phyloP scores from a whole-genome alignment of 2,329 filamentous ascomycete genomes.

The Sporothrix humicola region DNA sequence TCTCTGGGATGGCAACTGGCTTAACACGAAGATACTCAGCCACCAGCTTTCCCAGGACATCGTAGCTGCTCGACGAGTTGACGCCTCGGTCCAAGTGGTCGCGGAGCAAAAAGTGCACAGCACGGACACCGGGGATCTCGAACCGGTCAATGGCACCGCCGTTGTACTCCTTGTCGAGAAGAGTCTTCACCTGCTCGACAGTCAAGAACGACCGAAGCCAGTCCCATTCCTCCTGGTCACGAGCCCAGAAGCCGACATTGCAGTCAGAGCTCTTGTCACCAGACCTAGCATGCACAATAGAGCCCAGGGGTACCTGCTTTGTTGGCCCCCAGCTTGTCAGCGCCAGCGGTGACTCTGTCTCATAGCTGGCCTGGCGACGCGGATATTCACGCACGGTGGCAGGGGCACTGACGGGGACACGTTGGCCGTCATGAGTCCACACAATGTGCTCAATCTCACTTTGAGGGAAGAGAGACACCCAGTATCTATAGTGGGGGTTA shows the following conservation, averaged over 20 bases:
- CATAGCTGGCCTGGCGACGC: conserved; percentile 38
- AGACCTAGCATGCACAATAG: conserved; percentile 46
- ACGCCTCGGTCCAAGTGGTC: conserved; percentile 54
- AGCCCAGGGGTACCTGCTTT: conserved; percentile 42
- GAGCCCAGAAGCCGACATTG: conserved; percentile 51
- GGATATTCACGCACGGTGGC: conserved; percentile 37
- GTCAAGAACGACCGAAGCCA: conserved; percentile 50
- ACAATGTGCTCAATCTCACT: conserved; percentile 39
- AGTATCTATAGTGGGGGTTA: conserved; percentile 33
- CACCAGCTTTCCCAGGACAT: conserved; percentile 54
- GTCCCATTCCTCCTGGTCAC: conserved; percentile 48
- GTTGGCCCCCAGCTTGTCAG: conserved; percentile 40
- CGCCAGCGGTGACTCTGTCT: conserved; percentile 35
- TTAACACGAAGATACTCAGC: conserved; percentile 50
- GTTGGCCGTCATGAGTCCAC: conserved; percentile 36
- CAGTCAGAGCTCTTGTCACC: conserved; percentile 49
- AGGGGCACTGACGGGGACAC: conserved; percentile 38
- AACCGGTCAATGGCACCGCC: conserved; percentile 37
- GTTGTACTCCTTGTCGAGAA: conserved; percentile 38
- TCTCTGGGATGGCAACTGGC: background rate
- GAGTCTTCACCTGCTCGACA: conserved; percentile 34
- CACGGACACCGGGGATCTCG: conserved; percentile 33
- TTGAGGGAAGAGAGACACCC: conserved; percentile 40
- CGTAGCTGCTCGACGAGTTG: conserved; percentile 51
- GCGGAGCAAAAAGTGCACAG: conserved; percentile 49